phyloP scores from a whole-genome alignment of 306 rosid genomes.

The Prunus salicina region DNA sequence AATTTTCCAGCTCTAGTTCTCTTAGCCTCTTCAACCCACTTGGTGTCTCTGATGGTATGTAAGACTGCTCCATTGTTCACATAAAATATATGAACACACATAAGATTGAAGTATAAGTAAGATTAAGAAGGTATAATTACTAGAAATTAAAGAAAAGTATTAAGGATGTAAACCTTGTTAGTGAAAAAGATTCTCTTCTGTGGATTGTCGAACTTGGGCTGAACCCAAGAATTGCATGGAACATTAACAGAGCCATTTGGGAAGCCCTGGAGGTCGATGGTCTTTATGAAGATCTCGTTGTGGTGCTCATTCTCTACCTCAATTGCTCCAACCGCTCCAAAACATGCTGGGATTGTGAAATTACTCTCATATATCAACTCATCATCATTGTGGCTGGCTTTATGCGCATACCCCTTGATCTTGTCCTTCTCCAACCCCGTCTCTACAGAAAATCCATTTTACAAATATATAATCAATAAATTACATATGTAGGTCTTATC shows the following conservation, averaged over 20 bases:
- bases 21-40: slow-evolving; percentile 51
- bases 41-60: slow-evolving; percentile 65
- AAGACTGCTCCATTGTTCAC: slow-evolving; percentile 38
- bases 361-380: slow-evolving; percentile 44
- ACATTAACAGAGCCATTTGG: slow-evolving; percentile 26
- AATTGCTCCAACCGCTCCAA: slow-evolving; percentile 63
- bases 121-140: neutral
- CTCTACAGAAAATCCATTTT: slow-evolving; percentile 21
- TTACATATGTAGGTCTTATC: neutral
- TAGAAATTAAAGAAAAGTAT: neutral
- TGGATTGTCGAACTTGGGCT: slow-evolving; percentile 55
- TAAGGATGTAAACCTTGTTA: slow-evolving; percentile 41
- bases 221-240: slow-evolving; percentile 61
- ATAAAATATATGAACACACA: neutral
- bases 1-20: slow-evolving; percentile 31
- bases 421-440: slow-evolving; percentile 53
- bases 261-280: slow-evolving; percentile 41
- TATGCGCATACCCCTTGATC: slow-evolving; percentile 48
- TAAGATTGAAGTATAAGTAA: neutral
- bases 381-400: slow-evolving; percentile 14
- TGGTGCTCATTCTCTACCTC: slow-evolving; percentile 72
- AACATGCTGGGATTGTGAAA: slow-evolving; percentile 47
- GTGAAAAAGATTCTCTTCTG: slow-evolving; percentile 56
- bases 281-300: slow-evolving; percentile 55
- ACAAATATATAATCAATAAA: neutral